These are phyloP conservation scores for Annulohypoxylon truncatum DNA, from an alignment of 2,329 filamentous ascomycete genomes.

Conservation along the genomic window DNA sequence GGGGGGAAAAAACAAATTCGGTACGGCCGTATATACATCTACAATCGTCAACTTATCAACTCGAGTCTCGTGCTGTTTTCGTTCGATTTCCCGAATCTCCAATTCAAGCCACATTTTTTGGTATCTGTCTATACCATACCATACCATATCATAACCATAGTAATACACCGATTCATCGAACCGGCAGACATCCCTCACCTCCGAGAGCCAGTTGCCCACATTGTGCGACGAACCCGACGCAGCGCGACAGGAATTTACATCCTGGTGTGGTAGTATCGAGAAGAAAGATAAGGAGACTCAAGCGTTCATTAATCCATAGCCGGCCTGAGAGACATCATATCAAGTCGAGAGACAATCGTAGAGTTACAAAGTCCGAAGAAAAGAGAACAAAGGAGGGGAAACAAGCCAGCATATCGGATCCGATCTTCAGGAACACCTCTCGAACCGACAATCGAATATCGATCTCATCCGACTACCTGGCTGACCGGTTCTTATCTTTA, in stretches of 20 bases:
- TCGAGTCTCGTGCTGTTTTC: slow-evolving; percentile 31
- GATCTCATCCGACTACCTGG: slow-evolving; percentile 32
- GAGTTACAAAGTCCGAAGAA: slow-evolving; percentile 25
- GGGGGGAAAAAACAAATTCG: slow-evolving; percentile 17
- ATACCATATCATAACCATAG: slow-evolving; percentile 21
- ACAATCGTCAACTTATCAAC: slow-evolving; percentile 18
- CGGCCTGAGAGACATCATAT: slow-evolving; percentile 16
- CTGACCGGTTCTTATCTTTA: slow-evolving; percentile 17
- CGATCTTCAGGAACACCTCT: slow-evolving; percentile 35
- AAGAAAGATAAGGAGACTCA: slow-evolving; percentile 14
- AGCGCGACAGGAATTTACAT: slow-evolving; percentile 27
- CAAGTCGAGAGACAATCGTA: slow-evolving; percentile 30
- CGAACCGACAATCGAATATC: slow-evolving; percentile 37
- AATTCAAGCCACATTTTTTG: slow-evolving; percentile 34
- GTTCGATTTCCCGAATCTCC: slow-evolving; percentile 28
- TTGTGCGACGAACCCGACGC: slow-evolving; percentile 34
- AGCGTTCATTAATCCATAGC: slow-evolving; percentile 28
- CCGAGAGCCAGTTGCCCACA: slow-evolving; percentile 20
- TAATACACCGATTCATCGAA: slow-evolving; percentile 37
- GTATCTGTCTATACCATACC: slow-evolving; percentile 22
- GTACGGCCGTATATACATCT: slow-evolving; percentile 37
- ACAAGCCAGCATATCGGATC: slow-evolving; percentile 26
- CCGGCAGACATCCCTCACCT: slow-evolving; percentile 26
- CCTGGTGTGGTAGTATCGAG: slow-evolving; percentile 31
- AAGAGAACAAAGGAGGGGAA: slow-evolving; percentile 28